phyloP scores from a whole-genome alignment of 2,329 filamentous ascomycete genomes.

The Chaetomiaceae sp. region DNA sequence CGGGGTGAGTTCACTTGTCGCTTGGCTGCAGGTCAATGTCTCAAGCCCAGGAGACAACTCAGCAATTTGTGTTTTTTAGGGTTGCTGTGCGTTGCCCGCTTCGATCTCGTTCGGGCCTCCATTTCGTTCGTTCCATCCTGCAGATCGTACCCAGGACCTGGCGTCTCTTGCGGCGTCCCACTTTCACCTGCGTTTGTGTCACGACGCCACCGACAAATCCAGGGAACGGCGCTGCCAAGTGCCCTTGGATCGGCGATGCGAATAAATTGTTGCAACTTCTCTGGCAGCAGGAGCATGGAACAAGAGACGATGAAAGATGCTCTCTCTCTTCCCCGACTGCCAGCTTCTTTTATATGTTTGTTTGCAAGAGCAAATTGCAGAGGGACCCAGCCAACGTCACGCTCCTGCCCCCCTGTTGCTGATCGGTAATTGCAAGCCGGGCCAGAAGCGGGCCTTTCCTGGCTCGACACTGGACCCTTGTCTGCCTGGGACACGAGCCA shows the following conservation, averaged over 20 bases:
- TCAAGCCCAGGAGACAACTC: neutral
- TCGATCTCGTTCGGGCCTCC: neutral
- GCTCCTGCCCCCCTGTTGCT: neutral
- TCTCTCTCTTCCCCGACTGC: neutral
- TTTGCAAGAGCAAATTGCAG: too few species aligned
- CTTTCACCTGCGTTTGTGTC: neutral
- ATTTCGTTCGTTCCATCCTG: neutral
- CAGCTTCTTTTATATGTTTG: neutral
- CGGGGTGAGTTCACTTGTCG: too few species aligned
- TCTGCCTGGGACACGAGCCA: neutral
- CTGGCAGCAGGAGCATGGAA: too few species aligned
- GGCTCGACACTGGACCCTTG: neutral
- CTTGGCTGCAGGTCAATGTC: slow-evolving; percentile 1
- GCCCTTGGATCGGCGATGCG: neutral
- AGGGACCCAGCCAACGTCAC: neutral
- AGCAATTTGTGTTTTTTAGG: neutral
- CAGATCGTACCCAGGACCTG: neutral
- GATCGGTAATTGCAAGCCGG: slow-evolving; percentile 1
- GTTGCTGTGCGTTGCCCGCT: neutral
- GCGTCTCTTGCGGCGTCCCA: neutral
- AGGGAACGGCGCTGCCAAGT: neutral
- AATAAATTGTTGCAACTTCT: too few species aligned
- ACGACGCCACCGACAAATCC: neutral
- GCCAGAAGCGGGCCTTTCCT: neutral
- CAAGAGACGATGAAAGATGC: too few species aligned